Conservation (phyloP, 1,139 yeast genomes). For the Lodderomyces pseudojiufengensis region DNA sequence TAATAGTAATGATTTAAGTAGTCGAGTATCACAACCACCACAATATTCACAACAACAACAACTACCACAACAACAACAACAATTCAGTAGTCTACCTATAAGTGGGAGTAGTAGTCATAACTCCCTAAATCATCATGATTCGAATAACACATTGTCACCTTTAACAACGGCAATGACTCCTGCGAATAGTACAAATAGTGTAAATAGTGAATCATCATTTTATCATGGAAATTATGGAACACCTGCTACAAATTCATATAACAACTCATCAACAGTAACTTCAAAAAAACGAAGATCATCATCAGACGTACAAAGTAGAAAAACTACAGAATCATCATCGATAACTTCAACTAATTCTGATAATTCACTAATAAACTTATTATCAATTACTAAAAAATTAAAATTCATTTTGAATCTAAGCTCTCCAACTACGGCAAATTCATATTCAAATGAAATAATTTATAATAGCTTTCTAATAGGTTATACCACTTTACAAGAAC, state of each 20-base stretch:
- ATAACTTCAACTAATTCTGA: conserved; percentile 11
- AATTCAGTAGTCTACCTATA: no score
- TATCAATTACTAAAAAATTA: conserved; percentile 33
- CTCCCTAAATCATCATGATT: no score
- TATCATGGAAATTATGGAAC: no score
- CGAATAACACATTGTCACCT: no score
- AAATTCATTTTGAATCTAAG: conserved; percentile 13
- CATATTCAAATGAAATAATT: conserved; percentile 11
- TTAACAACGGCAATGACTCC: conserved; percentile 5
- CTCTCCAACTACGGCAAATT: background rate
- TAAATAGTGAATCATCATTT: no score
- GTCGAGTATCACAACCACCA: background rate
- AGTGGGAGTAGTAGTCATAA: no score
- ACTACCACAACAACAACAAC: background rate
- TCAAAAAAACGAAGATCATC: conserved; percentile 8
- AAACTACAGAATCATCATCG: conserved; percentile 2
- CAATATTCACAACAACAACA: background rate
- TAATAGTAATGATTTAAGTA: no score
- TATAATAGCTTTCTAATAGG: conserved; percentile 35
- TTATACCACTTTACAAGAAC: conserved; percentile 20
- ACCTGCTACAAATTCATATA: conserved; percentile 1
- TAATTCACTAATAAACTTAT: conserved; percentile 29
- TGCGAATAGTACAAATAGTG: conserved; percentile 4
- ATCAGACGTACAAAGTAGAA: conserved; percentile 4
- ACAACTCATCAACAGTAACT: background rate